Evolutionary conservation across 345 rosid genomes (phyloP), one percentile per base, ranked within the genome.

Genomic region (Lumnitzera littorea): DNA sequence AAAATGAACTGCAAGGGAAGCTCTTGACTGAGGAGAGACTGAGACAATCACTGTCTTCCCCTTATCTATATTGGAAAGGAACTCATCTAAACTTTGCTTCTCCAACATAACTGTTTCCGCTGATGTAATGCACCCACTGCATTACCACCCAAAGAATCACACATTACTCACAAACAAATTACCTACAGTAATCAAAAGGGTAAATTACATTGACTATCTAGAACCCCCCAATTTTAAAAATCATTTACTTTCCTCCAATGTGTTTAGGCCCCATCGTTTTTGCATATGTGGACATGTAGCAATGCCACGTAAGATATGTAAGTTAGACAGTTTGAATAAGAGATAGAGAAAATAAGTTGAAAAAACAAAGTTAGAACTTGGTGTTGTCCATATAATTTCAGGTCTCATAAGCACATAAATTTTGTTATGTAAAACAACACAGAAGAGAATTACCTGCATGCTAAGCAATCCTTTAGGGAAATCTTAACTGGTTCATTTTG

Each of bases 81-180:
- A 94, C 69, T 86, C 99, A 20, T 84, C 91, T 72, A 80, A 79
- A 77, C 97, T 88, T 67, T 94, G 97, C 77, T 91, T 94, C 91
- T 94, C 96, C 13, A 94, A 97, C 96, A 94, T 84, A 60, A 91
- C 86, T 0, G 96, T 83, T 77, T 94, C 97, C 0, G 97, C 99
- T 4, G 97, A 84, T 11, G 99, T 91, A 51, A 94, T 86, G 75
- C 97, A 90, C 31, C 97, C 99, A 58, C 99, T 94, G 70, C 70
- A 80, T 12, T 7, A 14, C n/a, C 47, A 51, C 48, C 65, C 43
- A 20, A 25, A 15, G 66, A 12, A 20, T 55, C 60, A 47, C 11
- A 59, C 29, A 36, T 4, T 10, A 13, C n/a, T 60, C n/a, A 17
- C 36, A 50, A 17, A 67, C 1, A 27, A 62, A 36, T 10, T 46